Conservation (phyloP, 192 early-diverging fungal species). For the Nowakowskiella sp. region DNA sequence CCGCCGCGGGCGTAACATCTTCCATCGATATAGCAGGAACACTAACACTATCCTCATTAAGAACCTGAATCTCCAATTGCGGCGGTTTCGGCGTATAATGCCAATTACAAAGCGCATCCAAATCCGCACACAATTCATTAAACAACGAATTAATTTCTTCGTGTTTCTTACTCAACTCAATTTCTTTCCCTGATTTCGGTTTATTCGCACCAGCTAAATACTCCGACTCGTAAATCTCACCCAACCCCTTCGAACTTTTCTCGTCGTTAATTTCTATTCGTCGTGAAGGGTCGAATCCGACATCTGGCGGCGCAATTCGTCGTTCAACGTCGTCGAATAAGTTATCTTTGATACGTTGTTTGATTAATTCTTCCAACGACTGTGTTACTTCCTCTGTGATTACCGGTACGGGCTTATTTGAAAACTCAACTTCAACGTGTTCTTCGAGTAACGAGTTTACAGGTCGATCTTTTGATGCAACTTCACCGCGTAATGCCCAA, state of each 20-base stretch:
- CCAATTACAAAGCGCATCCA: constrained; percentile 92
- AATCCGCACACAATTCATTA: constrained; percentile 67
- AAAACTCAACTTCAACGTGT: constrained; percentile 84
- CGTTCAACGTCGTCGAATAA: constrained; percentile 93
- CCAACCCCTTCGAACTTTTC: constrained; percentile 78
- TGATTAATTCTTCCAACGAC: constrained; percentile 89
- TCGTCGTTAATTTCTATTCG: constrained; percentile 77
- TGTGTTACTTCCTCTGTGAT: constrained; percentile 84
- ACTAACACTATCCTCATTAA: constrained; percentile 39
- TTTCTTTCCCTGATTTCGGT: constrained; percentile 63
- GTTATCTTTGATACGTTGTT: constrained; percentile 77
- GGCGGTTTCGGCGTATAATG: constrained; percentile 78
- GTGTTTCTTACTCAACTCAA: constrained; percentile 70
- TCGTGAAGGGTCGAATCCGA: constrained; percentile 50
- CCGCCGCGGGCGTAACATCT: constrained; percentile 84
- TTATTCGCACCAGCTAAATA: constrained; percentile 46
- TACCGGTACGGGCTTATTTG: constrained; percentile 86
- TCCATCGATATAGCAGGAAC: constrained; percentile 88
- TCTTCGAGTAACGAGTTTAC: constrained; percentile 90
- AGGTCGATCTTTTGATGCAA: constrained; percentile 68
- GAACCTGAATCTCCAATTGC: constrained; percentile 69
- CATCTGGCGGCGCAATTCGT: constrained; percentile 58
- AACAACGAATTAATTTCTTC: constrained; percentile 71
- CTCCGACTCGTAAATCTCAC: constrained; percentile 87
- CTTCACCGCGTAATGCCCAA: constrained; percentile 90